Evolutionary conservation across 208 protist genomes (phyloP), one percentile per base, ranked within the genome.

Genomic region (Porcisia deanei): DNA sequence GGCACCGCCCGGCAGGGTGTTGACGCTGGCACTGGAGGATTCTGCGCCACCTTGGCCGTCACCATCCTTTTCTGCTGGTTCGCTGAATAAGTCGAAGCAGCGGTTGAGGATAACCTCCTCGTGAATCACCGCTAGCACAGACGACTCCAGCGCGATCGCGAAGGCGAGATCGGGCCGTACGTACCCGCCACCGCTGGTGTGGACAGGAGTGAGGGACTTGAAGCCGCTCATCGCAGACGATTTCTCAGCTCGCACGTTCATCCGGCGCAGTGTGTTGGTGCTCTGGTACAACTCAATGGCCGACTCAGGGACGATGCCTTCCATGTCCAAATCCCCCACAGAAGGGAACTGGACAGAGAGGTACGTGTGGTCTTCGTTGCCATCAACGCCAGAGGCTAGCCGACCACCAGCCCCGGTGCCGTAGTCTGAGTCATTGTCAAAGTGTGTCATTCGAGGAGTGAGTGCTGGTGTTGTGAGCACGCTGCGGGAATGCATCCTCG

Each of bases 81-180:
- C 43, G 54, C 71, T 55, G 22, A 41, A 25, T 25, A 96, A 61
- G 25, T 88, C 89, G 73, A 97, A 97, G 82, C 89, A 94, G 20
- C 60, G 79, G 20, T 73, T 71, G 10, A 97, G 79, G 5, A 93
- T 82, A 7, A 73, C 75, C 77, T 97, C 90, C 79, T 97, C 91
- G 54, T 91, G 82, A 65, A 96, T 73, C 7, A 96, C 74, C 34
- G 81, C 81, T 49, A 82, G 70, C 71, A 95, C 77, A 25, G 74
- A 74, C 2, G 91, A 88, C 82, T 97, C 85, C 12, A 97, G 75
- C 8, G 89, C 89, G 37, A 97, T 89, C 25, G 91, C 91, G 59
- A 96, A 88, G 68, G 87, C 88, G 34, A 97, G 78, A 78, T 97
- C 90, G 0, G 93, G 88, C 25, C 88, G 85, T 37, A 97, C 58